Percentiles rank a stretch among this genome's conserved stretches.
Conservation (phyloP, 768 basidiomycete species). For the Phaeotremella skinneri region DNA sequence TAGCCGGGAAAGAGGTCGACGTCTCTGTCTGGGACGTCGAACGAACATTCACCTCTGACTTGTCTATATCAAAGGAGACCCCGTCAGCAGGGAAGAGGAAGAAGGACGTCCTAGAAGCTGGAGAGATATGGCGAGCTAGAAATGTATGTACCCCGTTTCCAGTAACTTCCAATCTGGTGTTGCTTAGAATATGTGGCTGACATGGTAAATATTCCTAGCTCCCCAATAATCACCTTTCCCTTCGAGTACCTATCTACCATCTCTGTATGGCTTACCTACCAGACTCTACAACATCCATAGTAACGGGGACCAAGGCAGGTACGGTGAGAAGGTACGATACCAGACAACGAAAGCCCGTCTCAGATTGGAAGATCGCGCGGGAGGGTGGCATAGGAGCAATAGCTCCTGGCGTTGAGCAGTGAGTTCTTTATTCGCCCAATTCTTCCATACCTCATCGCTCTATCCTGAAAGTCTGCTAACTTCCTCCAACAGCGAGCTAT, state of each 20-base stretch:
- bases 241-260: constrained; percentile 47
- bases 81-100: constrained; percentile 37
- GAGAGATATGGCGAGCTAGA: constrained; percentile 50
- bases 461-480: background rate
- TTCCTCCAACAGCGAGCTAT: constrained; percentile 38
- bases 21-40: constrained; percentile 47
- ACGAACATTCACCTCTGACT: constrained; percentile 30
- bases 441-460: background rate
- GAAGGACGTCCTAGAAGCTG: constrained; percentile 37
- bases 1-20: constrained; percentile 50
- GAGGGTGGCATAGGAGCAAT: constrained; percentile 46
- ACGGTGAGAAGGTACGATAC: constrained; percentile 48
- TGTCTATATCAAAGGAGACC: background rate
- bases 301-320: constrained; percentile 48
- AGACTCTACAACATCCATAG: constrained; percentile 23
- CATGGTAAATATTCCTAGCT: constrained; percentile 28
- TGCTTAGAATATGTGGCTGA: background rate
- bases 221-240: constrained; percentile 40
- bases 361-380: constrained; percentile 46
- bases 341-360: constrained; percentile 44
- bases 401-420: constrained; percentile 42
- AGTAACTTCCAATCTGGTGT: background rate
- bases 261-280: constrained; percentile 38
- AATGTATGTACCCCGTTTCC: constrained; percentile 35
- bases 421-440: constrained; percentile 16